Evolutionary conservation across 1,284 basidiomycete species (phyloP).

Genomic region (Nidula niveotomentosa): DNA sequence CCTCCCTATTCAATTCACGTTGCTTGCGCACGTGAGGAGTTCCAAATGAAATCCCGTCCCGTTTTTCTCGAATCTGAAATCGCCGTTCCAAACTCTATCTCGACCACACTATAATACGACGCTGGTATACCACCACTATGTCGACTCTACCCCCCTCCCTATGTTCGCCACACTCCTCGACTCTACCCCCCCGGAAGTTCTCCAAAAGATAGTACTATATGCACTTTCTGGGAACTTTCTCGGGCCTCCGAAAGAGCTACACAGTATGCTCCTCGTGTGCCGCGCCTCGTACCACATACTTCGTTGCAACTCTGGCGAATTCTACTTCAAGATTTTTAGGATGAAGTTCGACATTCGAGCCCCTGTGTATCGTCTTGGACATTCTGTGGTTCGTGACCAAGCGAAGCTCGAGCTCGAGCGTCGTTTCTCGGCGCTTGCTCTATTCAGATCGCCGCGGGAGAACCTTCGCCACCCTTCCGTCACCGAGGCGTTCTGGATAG

Average conservation of each 20-base stretch:
- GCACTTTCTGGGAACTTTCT: slow-evolving; percentile 22
- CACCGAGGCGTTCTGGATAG: slow-evolving; percentile 48
- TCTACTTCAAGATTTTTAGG: slow-evolving; percentile 24
- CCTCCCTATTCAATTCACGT: background rate
- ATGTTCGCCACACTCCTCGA: slow-evolving; percentile 25
- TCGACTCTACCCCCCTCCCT: slow-evolving; percentile 2
- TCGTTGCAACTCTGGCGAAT: slow-evolving; percentile 16
- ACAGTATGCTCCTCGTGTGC: slow-evolving; percentile 29
- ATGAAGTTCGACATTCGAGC: slow-evolving; percentile 27
- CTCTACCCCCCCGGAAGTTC: slow-evolving; percentile 26
- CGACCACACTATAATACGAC: background rate
- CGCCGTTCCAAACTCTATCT: slow-evolving; percentile 5
- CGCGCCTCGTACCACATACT: slow-evolving; percentile 15
- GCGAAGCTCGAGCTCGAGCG: slow-evolving; percentile 36
- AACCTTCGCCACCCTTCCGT: slow-evolving; percentile 30
- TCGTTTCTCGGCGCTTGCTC: slow-evolving; percentile 40
- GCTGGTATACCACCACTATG: background rate
- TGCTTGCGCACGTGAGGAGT: background rate
- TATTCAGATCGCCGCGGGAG: slow-evolving; percentile 31
- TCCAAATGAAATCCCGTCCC: background rate
- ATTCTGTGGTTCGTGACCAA: slow-evolving; percentile 19
- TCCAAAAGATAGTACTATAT: slow-evolving; percentile 32
- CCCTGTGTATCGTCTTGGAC: slow-evolving; percentile 24
- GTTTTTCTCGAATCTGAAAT: slow-evolving; percentile 1
- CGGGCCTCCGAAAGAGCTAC: slow-evolving; percentile 29